Percentiles rank a stretch among this genome's conserved stretches.
Conservation (phyloP, 2,329 filamentous ascomycete genomes). For the Bipolaris sorokiniana region DNA sequence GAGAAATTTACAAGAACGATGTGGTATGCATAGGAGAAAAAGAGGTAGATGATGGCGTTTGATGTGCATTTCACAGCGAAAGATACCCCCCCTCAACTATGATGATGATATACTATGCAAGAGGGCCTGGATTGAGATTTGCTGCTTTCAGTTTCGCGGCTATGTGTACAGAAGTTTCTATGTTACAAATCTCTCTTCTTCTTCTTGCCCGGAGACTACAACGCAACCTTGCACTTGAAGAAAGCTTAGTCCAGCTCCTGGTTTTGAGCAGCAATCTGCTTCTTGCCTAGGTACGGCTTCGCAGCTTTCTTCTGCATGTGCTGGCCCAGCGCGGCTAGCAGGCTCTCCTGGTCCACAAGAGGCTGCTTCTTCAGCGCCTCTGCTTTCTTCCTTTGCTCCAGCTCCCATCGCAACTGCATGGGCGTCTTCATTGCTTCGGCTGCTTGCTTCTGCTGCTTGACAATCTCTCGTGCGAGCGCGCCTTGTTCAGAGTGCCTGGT, state of each 20-base stretch:
- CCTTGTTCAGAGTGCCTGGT: conserved; percentile 11
- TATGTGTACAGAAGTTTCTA: conserved; percentile 34
- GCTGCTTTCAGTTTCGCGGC: conserved; percentile 8
- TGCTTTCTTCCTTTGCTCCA: conserved; percentile 35
- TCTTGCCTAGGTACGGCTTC: conserved; percentile 22
- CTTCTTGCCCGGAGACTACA: neutral
- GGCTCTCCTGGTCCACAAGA: conserved; percentile 39
- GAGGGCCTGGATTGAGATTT: conserved; percentile 4
- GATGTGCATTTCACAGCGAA: conserved; percentile 14
- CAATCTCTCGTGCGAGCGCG: conserved; percentile 36
- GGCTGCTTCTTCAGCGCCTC: conserved; percentile 23
- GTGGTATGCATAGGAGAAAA: neutral
- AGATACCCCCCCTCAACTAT: conserved; percentile 16
- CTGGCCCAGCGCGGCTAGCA: conserved; percentile 52
- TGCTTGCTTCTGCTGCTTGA: conserved; percentile 23
- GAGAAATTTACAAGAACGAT: neutral
- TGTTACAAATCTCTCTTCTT: conserved; percentile 13
- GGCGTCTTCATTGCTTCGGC: conserved; percentile 43
- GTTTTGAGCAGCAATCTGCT: conserved; percentile 10
- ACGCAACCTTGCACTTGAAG: neutral
- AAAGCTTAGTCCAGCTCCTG: conserved; percentile 21
- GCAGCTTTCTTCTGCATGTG: conserved; percentile 44
- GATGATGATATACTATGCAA: neutral
- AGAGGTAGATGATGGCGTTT: conserved; percentile 7
- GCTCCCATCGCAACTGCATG: conserved; percentile 44